Percentiles rank a stretch among this genome's conserved stretches.
Conservation (phyloP, 768 basidiomycete genomes). For the Brasilioporus rufonigricans region DNA sequence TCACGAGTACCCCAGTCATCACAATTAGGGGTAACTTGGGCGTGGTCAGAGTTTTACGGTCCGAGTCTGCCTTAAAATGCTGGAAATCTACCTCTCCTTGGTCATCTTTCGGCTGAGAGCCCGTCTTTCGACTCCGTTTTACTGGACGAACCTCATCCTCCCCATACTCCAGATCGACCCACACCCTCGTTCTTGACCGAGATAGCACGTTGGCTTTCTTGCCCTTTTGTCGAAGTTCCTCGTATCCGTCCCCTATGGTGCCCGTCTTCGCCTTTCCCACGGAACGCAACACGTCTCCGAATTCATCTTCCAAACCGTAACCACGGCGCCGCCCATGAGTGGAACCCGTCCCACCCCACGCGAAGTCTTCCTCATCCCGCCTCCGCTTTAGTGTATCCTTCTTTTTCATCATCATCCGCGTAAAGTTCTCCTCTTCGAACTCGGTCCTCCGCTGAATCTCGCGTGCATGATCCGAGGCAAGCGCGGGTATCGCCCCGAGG, state of each 20-base stretch:
- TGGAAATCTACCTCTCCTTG: constrained; percentile 15
- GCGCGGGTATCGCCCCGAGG: constrained; percentile 57
- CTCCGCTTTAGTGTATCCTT: constrained; percentile 68
- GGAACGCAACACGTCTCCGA: constrained; percentile 71
- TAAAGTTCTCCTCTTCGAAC: constrained; percentile 70
- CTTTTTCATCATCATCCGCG: constrained; percentile 87
- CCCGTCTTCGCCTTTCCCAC: constrained; percentile 45
- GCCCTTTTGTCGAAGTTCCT: constrained; percentile 67
- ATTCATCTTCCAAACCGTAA: constrained; percentile 81
- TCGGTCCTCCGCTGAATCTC: constrained; percentile 79
- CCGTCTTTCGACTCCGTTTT: constrained; percentile 40
- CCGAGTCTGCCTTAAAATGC: not conserved
- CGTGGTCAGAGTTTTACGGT: not conserved
- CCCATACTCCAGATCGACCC: constrained; percentile 24
- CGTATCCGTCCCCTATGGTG: constrained; percentile 71
- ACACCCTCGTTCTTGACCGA: constrained; percentile 47
- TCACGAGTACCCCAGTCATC: not conserved
- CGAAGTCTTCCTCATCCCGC: constrained; percentile 84
- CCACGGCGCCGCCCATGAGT: constrained; percentile 54
- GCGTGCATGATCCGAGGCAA: constrained; percentile 63
- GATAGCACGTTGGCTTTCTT: constrained; percentile 61
- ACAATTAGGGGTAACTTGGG: not conserved
- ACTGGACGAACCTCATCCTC: constrained; percentile 30
- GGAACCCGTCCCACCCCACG: constrained; percentile 72
- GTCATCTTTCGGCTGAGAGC: constrained; percentile 31